Base-by-base conservation (phyloP, 148 eudicot genomes). In the Rhododendron ferrugineum region DNA sequence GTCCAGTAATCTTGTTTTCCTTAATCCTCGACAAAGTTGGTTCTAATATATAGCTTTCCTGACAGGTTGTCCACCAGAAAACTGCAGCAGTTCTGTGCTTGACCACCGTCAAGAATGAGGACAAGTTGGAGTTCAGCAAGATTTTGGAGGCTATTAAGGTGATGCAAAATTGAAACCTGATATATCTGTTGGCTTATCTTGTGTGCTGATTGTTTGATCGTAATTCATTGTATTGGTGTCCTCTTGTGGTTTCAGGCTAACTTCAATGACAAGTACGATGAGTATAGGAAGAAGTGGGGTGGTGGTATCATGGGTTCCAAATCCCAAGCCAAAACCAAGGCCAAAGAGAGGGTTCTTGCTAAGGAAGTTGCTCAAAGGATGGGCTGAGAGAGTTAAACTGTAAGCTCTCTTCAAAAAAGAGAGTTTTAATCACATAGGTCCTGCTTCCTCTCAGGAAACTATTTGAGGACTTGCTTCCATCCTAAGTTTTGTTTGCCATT, bases 221-320 rank as follows among this genome's bases (percentile, higher is more conserved):
- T 76, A 6, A 46, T 36, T 85, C 4, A 46, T 64, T n/a, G 73
- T 1, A 6, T 58, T 49, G 20, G n/a, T 42, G 42, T 30, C 14
- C 54, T 44, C 42, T 82, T 49, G 26, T 36, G 34, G 40, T 70
- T 52, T 84, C 89, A 95, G 98, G 98, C 98, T 52, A 96, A 96
- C 82, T 96, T 94, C 93, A 96, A 96, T 44, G 98, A 96, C 89
- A 96, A 96, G 87, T 96, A 91, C 56, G 98, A 96, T 2, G 98
- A 96, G 82, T 89, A 90, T 86, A 90, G 98, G 87, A 96, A 96
- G 93, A 94, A 94, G 89, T 96, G 98, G 98, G 98, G 98, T 47
- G 98, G 98, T 10, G 98, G 98, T 11, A 89, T 96, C 75, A 94
- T 96, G 98, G 98, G 98, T 34, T 93, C 96, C 66, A 96, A 96